A percentile compares a stretch with the other conserved stretches of the same genome.
These are phyloP conservation scores for Ophiocordyceps sinensis DNA, from an alignment of 2,329 filamentous ascomycete genomes.

Conservation along the genomic window DNA sequence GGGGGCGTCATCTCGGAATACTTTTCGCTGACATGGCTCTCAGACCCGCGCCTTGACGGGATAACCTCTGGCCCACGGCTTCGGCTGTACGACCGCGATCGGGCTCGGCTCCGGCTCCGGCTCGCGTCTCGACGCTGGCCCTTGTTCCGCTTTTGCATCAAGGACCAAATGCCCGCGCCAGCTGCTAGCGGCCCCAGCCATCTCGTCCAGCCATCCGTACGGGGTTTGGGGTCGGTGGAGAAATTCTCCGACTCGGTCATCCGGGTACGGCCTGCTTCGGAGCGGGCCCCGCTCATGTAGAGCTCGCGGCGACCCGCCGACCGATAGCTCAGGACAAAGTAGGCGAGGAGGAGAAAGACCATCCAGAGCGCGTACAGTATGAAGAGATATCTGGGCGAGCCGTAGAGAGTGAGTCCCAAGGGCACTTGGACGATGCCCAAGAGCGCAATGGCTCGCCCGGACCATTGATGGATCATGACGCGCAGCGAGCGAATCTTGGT, in stretches of 20 bases:
- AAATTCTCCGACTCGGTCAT: slow-evolving; percentile 26
- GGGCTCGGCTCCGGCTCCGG: slow-evolving; percentile 26
- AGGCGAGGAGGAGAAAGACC: slow-evolving; percentile 54
- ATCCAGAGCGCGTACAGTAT: slow-evolving; percentile 74
- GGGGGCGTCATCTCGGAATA: slow-evolving; percentile 30
- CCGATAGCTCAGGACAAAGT: slow-evolving; percentile 67
- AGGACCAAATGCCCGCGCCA: slow-evolving; percentile 33
- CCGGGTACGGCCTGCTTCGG: slow-evolving; percentile 26
- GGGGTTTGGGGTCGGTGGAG: slow-evolving; percentile 16
- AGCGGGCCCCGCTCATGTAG: slow-evolving; percentile 42
- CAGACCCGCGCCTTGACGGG: slow-evolving; percentile 36
- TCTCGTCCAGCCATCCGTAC: slow-evolving; percentile 18
- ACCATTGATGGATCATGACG: slow-evolving; percentile 71
- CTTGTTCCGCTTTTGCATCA: slow-evolving; percentile 30
- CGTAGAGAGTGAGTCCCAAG: slow-evolving; percentile 80
- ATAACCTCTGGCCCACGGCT: slow-evolving; percentile 33
- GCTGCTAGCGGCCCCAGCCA: slow-evolving; percentile 40
- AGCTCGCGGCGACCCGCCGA: slow-evolving; percentile 40
- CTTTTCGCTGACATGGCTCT: slow-evolving; percentile 53
- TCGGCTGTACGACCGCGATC: slow-evolving; percentile 20
- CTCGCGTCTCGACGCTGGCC: slow-evolving; percentile 23
- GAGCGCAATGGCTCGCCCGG: slow-evolving; percentile 62
- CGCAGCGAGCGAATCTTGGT: slow-evolving; percentile 33
- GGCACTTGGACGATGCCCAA: slow-evolving; percentile 80
- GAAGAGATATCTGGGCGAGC: slow-evolving; percentile 73